These are phyloP conservation scores for Halophytophthora polymorphica DNA, from an alignment of 352 stramenopile species.

Conservation along the genomic window DNA sequence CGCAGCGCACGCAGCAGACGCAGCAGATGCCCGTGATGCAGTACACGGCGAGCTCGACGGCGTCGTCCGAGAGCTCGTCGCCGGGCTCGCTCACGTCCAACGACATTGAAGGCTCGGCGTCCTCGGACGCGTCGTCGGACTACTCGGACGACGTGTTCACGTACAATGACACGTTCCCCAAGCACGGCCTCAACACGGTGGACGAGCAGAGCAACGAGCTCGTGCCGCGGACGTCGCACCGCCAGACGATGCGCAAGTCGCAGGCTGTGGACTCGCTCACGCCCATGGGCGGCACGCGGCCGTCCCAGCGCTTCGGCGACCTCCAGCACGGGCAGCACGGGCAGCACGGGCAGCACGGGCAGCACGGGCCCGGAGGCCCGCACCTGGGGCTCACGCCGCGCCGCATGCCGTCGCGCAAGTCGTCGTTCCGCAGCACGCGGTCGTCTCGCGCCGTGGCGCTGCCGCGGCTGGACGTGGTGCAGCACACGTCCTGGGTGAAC, in stretches of 20 bases:
- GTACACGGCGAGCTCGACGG: conserved; percentile 68
- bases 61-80: conserved; percentile 64
- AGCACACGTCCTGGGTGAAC: conserved; percentile 83
- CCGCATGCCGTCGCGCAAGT: conserved; percentile 54
- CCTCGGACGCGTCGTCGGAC: conserved; percentile 49
- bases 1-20: conserved; percentile 27
- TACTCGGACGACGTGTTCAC: conserved; percentile 67
- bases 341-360: conserved; percentile 8
- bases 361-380: conserved; percentile 10
- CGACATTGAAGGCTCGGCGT: conserved; percentile 58
- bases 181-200: conserved; percentile 68
- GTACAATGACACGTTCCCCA: conserved; percentile 48
- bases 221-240: conserved; percentile 26
- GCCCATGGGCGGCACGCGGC: conserved; percentile 26
- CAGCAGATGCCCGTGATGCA: conserved; percentile 28
- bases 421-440: conserved; percentile 72
- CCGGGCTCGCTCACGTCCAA: conserved; percentile 56
- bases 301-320: conserved; percentile 45
- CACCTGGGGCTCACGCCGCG: conserved; percentile 22
- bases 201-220: conserved; percentile 69
- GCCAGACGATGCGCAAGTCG: conserved; percentile 42
- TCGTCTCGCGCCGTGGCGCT: conserved; percentile 71
- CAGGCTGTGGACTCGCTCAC: conserved; percentile 52
- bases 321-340: conserved; percentile 9
- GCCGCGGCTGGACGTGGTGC: conserved; percentile 69